phyloP scores from a whole-genome alignment of 768 basidiomycete species.

The Naganishia friedmannii region DNA sequence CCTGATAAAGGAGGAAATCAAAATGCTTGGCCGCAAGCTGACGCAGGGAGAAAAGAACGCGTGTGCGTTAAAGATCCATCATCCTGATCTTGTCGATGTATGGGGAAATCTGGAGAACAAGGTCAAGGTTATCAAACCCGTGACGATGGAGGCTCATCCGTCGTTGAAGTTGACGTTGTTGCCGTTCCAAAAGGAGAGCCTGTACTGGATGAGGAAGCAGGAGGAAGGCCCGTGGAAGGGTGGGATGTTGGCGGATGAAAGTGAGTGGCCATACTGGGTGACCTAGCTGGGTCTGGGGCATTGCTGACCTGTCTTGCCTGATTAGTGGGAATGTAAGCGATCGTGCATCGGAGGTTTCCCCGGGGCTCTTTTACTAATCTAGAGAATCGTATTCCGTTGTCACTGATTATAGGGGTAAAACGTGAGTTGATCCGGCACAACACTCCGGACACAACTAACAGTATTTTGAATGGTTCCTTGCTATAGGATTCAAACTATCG shows the following conservation, averaged over 20 bases:
- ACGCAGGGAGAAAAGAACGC: constrained; percentile 61
- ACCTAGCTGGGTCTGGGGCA: background rate
- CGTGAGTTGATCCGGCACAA: constrained; percentile 39
- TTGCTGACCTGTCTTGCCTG: background rate
- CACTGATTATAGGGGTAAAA: constrained; percentile 40
- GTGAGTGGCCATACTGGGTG: constrained; percentile 55
- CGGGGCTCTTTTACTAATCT: background rate
- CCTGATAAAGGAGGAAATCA: constrained; percentile 54
- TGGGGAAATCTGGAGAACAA: constrained; percentile 80
- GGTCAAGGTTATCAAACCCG: constrained; percentile 63
- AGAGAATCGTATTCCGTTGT: background rate
- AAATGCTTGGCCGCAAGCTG: constrained; percentile 68
- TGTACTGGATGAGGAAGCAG: constrained; percentile 94
- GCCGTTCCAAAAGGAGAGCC: constrained; percentile 91
- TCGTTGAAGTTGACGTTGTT: constrained; percentile 80
- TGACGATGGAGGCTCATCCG: constrained; percentile 71
- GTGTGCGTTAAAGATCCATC: constrained; percentile 58
- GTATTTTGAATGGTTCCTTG: background rate
- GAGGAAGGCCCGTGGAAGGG: constrained; percentile 82
- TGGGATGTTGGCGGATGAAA: constrained; percentile 73
- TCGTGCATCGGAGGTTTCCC: background rate
- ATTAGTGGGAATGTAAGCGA: constrained; percentile 59
- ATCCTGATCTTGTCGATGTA: constrained; percentile 74
- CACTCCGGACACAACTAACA: constrained; percentile 16
- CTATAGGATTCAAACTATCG: constrained; percentile 86